phyloP scores from a whole-genome alignment of 2,329 filamentous ascomycete species.

The Tolypocladium ovalisporum region DNA sequence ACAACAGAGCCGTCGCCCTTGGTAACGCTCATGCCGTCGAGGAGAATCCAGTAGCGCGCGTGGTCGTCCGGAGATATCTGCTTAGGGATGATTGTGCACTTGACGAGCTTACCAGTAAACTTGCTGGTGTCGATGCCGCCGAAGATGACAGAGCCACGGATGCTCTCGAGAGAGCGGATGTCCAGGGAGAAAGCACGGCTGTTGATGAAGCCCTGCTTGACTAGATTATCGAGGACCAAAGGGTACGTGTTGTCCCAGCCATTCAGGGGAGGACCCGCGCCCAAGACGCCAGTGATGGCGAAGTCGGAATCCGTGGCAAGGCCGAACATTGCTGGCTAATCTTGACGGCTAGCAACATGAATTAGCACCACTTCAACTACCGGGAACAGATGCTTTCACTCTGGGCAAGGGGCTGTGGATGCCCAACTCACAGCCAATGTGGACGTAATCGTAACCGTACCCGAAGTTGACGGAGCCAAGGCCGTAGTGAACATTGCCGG shows the following conservation, averaged over 20 bases:
- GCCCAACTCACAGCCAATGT: conserved; percentile 19
- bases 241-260: conserved; percentile 25
- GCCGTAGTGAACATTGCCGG: conserved; percentile 18
- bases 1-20: conserved; percentile 23
- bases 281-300: conserved; percentile 21
- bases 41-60: conserved; percentile 30
- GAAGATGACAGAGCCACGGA: conserved; percentile 31
- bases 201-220: conserved; percentile 21
- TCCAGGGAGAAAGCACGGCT: conserved; percentile 25
- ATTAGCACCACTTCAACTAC: background rate
- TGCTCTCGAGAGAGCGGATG: conserved; percentile 19
- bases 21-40: conserved; percentile 24
- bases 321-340: conserved; percentile 25
- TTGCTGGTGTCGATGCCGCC: conserved; percentile 47
- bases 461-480: conserved; percentile 19
- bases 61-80: conserved; percentile 21
- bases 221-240: conserved; percentile 22
- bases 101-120: conserved; percentile 40
- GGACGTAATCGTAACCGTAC: conserved; percentile 22
- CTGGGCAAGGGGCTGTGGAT: background rate
- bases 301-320: conserved; percentile 20
- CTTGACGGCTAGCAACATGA: conserved; percentile 11
- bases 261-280: conserved; percentile 19
- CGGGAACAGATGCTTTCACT: too few relatives aligned
- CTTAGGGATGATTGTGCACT: conserved; percentile 43